These are phyloP conservation scores for bread wheat (Triticum aestivum) DNA, from an alignment of 176 grass and related monocot genomes.

Conservation along the genomic window DNA sequence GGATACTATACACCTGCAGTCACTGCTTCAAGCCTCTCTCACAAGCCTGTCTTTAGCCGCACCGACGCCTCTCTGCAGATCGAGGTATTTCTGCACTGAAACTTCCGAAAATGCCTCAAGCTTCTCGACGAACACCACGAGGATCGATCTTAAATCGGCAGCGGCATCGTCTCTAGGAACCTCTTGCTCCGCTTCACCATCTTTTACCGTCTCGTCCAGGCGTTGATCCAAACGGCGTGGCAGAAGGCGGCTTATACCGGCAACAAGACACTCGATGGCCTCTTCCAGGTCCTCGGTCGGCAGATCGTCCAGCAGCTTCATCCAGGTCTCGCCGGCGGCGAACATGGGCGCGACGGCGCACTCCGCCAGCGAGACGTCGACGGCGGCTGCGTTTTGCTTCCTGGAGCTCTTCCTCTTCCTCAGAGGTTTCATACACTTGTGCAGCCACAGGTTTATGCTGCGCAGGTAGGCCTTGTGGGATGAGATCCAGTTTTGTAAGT, in stretches of 20 bases:
- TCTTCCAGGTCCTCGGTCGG: constrained; percentile 32
- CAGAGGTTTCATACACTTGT: constrained; percentile 54
- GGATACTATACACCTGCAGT: not conserved
- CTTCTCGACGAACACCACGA: constrained; percentile 46
- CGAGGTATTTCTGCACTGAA: constrained; percentile 45
- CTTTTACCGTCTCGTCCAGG: constrained; percentile 30
- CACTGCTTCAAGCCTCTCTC: not conserved
- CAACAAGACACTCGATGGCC: constrained; percentile 37
- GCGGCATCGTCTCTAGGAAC: not conserved
- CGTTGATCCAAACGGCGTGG: not conserved
- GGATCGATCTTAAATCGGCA: constrained; percentile 24
- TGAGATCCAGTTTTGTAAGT: no score
- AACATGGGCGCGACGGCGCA: constrained; percentile 54
- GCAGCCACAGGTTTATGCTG: constrained; percentile 57
- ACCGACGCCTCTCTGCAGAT: constrained; percentile 31
- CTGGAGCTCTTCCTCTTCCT: constrained; percentile 33
- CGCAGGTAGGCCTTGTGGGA: constrained; percentile 11
- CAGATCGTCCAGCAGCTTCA: constrained; percentile 27
- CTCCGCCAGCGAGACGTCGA: constrained; percentile 15
- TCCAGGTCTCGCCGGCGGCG: constrained; percentile 49
- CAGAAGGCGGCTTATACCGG: not conserved
- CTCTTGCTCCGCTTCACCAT: not conserved
- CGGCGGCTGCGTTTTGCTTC: not conserved
- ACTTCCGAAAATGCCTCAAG: constrained; percentile 39
- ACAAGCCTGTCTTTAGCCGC: constrained; percentile 25